Evolutionary conservation across 2,329 filamentous ascomycete genomes (phyloP), one percentile per base, ranked within the genome.

Genomic region (Phyllosticta ampelicida): DNA sequence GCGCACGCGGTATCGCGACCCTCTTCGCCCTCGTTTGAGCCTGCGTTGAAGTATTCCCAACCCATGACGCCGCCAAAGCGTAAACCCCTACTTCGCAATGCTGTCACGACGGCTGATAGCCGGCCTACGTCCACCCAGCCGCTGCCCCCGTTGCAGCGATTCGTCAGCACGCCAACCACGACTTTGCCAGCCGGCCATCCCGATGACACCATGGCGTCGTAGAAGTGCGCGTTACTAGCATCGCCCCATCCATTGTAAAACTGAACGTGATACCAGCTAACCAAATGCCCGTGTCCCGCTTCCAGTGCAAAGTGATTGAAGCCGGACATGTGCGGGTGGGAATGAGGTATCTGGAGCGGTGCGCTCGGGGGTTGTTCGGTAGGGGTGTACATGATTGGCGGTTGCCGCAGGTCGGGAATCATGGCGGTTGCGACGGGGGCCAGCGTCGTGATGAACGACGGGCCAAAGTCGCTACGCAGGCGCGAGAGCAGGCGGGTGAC

Each of bases 241-340:
- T 84, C 83, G 9, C 89, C 89, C 85, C 89, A 96, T 1, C 90
- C 90, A 67, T 88, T 94, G 77, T 96, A 96, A 72, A 96, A 95
- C 68, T 96, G 91, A 5, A 86, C 80, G 68, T 96, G 96, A 71
- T 96, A 96, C 83, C 90, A 96, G 2, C 80, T 78, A 26, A 96
- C 87, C 86, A 67, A 18, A 60, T 58, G 2, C 67, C 71, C 6
- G 62, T 64, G 3, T 48, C 67, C 68, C 52, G 65, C 68, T 68
- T 95, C 89, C 2, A 96, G 79, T 10, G 84, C 77, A 51, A 83
- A 78, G 71, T 96, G 96, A 68, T 84, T 80, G 71, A 96, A 96
- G 0, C 90, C 91, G 60, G 86, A 90, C 2, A 95, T 78, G 68
- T 89, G 87, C 2, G 75, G 75, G 0, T 73, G 66, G 0, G 67